Evolutionary conservation across 179 eudicot species (phyloP).

Genomic region (Spinacia oleracea): DNA sequence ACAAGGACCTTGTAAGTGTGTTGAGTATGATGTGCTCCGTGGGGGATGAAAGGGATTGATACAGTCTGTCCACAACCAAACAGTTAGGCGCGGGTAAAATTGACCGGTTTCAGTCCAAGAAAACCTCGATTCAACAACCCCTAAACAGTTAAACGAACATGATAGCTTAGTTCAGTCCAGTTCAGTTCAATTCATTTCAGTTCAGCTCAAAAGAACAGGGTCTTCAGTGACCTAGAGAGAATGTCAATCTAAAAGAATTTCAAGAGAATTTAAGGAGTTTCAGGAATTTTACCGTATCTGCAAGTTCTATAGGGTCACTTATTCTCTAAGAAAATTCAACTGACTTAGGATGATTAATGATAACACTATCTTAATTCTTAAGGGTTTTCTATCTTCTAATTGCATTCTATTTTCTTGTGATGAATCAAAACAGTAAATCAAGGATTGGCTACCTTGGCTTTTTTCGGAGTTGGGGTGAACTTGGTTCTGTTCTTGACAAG

Average conservation of each 20-base stretch:
- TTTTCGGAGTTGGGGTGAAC: conserved; percentile 84
- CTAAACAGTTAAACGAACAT: background rate
- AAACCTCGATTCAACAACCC: conserved; percentile 6
- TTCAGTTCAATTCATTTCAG: too few relatives aligned
- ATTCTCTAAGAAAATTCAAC: background rate
- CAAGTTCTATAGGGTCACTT: background rate
- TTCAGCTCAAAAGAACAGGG: too few relatives aligned
- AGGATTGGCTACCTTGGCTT: conserved; percentile 85
- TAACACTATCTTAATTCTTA: background rate
- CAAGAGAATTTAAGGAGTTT: too few relatives aligned
- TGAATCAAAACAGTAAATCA: conserved; percentile 63
- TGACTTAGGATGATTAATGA: background rate
- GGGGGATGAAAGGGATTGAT: background rate
- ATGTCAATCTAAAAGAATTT: background rate
- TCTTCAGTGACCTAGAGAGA: too few relatives aligned
- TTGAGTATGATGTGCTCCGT: background rate
- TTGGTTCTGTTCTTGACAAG: conserved; percentile 70
- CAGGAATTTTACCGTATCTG: background rate
- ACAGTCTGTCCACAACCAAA: conserved; percentile 3
- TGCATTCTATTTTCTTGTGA: background rate
- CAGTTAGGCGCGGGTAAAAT: background rate
- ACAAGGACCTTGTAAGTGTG: conserved; percentile 4
- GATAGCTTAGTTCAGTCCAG: background rate
- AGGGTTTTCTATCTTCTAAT: background rate
- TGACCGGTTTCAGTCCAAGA: background rate